Base-by-base conservation (phyloP, 257 asterid species). In the Lithospermum erythrorhizon region DNA sequence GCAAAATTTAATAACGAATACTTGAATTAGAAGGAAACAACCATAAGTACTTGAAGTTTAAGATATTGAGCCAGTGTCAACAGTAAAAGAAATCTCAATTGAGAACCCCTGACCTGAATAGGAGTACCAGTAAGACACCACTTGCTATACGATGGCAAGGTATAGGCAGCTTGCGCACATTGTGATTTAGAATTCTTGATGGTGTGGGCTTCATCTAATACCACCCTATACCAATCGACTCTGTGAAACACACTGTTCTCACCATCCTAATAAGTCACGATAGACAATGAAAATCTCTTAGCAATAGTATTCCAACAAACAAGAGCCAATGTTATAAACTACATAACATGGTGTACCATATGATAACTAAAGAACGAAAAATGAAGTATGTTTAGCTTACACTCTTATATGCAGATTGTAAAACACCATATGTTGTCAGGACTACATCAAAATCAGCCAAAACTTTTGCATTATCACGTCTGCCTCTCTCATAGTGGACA, bases 61-160 rank as follows among this genome's bases (percentile, higher is more conserved):
- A 55, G 19, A 20, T 9, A 45, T 21, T 19, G 17, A 24, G 30
- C 37, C 30, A 22, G 14, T 10, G 18, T 20, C 2, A 1, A 53
- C 16, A 53, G 35, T 8, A 62, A 4, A 5, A 32, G n/a, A 21
- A 24, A 14, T n/a, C 10, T 13, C 25, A 35, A 9, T 21, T 24
- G 48, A 41, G 35, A 25, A 45, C 21, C n/a, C 22, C 68, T 47
- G 70, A 83, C 96, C 95, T 88, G 96, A 68, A 88, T 85, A 65
- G 96, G 96, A 56, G 96, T 88, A 61, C 95, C 96, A 49, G 96
- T 88, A 21, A 88, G 90, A 67, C 96, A 85, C 96, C 95, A 88
- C 10, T 93, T 79, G 72, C 95, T 82, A 75, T 78, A 70, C 1
- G 96, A 81, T 53, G 90, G 64, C 73, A 88, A 73, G 54, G 75